These are phyloP conservation scores for Xerocomus minutiporus DNA, from an alignment of 1,284 basidiomycete species.

Conservation along the genomic window DNA sequence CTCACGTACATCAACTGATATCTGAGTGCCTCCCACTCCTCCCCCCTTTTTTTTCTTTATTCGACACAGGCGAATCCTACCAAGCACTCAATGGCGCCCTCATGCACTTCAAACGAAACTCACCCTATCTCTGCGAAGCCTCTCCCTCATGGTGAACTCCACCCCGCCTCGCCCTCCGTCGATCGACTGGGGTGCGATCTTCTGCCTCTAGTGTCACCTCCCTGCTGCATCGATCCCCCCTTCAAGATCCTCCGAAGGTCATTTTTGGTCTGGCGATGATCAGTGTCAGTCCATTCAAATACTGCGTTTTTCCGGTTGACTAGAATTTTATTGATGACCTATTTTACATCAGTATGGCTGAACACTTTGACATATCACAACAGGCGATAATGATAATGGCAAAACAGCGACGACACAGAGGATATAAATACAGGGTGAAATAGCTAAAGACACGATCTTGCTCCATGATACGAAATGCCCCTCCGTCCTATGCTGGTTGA, in stretches of 20 bases:
- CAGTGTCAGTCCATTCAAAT: not conserved
- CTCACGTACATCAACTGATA: slow-evolving; percentile 1
- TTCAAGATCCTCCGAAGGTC: slow-evolving; percentile 92
- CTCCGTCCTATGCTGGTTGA: not conserved
- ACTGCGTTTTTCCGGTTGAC: not conserved
- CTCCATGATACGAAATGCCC: not conserved
- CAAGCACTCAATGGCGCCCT: slow-evolving; percentile 87
- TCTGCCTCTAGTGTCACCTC: slow-evolving; percentile 72
- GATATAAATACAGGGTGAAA: not conserved
- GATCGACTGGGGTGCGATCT: slow-evolving; percentile 87
- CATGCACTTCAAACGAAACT: slow-evolving; percentile 85
- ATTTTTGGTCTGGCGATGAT: not conserved
- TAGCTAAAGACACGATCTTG: no score
- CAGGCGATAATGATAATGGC: not conserved
- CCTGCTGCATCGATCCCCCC: slow-evolving; percentile 37
- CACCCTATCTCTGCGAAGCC: slow-evolving; percentile 92
- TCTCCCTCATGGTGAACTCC: slow-evolving; percentile 79
- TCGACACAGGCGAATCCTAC: slow-evolving; percentile 71
- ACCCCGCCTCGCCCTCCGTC: slow-evolving; percentile 70
- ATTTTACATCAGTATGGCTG: not conserved
- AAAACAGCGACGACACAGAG: not conserved
- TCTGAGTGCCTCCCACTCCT: not conserved
- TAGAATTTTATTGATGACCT: no score
- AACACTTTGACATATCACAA: not conserved
- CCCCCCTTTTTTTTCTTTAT: slow-evolving; percentile 28